Evolutionary conservation across 176 grass and related monocot species (phyloP), one percentile per base, ranked within the genome.

Genomic region (Poa annua): DNA sequence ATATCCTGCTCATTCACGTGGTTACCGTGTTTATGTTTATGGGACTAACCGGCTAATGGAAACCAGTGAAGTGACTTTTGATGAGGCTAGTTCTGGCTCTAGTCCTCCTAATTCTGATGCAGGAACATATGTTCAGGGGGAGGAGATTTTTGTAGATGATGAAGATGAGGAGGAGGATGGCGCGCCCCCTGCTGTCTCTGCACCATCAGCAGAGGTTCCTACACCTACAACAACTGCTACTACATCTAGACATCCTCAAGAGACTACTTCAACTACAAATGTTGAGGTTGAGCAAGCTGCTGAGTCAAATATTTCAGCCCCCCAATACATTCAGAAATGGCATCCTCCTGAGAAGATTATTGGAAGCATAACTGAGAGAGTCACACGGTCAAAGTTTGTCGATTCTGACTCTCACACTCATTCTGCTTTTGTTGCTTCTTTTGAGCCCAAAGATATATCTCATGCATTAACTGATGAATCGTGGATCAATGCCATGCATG

Each of bases 401-500:
- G 7, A 66, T 66, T 66, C 32, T 19, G 32, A 35, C 32, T 66
- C 29, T 66, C 62, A 66, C 5, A 35, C 29, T 66, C 62, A 66
- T 66, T 66, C 62, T 17, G 32, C 62, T 35, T 66, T 17, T 66
- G 29, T 66, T 66, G 26, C 62, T 65, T 65, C 62, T 65, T 65
- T 65, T 7, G 62, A 34, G 29, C 26, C 62, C 62, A 65, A 65
- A 34, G 26, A 65, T 65, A 65, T 65, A 65, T 65, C 62, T 65
- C 62, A 34, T 65, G 62, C 26, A 65, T 65, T 65, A 65, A 65
- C 29, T 65, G 13, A 65, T 65, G 14, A 65, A 65, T 65, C 62
- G 6, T 65, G 62, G 26, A 34, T 65, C 13, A 56, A 56, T 56
- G 54, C 54, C 54, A 56, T 56, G 54, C 54, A 56, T 10, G 20